phyloP scores from a whole-genome alignment of 2,329 filamentous ascomycete genomes.

The Colletotrichum camelliae region DNA sequence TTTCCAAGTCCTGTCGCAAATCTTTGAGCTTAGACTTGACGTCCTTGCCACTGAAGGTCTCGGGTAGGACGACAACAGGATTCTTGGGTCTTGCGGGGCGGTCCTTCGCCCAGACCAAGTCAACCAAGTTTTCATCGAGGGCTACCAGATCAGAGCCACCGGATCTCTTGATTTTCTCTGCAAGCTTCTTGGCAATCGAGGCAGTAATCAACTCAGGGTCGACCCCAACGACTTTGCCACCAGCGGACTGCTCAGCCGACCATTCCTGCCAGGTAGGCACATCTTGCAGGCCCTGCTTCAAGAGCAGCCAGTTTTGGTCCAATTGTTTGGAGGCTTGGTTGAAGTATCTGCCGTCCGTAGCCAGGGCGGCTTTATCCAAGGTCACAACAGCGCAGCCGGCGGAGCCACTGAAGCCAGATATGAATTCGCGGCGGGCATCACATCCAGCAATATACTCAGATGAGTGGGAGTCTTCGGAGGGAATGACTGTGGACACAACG shows the following conservation, averaged over 20 bases:
- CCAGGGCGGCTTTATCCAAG: slow-evolving; percentile 82
- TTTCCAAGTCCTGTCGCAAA: slow-evolving; percentile 87
- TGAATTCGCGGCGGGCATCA: slow-evolving; percentile 88
- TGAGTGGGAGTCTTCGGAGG: slow-evolving; percentile 95
- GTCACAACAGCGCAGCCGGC: slow-evolving; percentile 93
- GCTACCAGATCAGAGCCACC: slow-evolving; percentile 79
- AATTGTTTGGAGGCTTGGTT: slow-evolving; percentile 93
- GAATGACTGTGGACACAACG: slow-evolving; percentile 70
- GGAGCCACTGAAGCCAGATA: slow-evolving; percentile 93
- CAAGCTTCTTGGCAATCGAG: slow-evolving; percentile 68
- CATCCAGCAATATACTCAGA: slow-evolving; percentile 98
- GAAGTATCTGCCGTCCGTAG: slow-evolving; percentile 97
- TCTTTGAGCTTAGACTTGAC: slow-evolving; percentile 85
- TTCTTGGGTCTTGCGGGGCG: slow-evolving; percentile 79
- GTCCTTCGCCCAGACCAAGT: slow-evolving; percentile 81
- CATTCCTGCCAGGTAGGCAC: slow-evolving; percentile 98
- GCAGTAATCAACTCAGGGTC: slow-evolving; percentile 87
- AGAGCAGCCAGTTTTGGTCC: slow-evolving; percentile 86
- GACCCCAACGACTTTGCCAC: slow-evolving; percentile 87
- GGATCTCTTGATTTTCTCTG: slow-evolving; percentile 85
- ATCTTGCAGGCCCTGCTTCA: slow-evolving; percentile 93
- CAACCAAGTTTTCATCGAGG: slow-evolving; percentile 84
- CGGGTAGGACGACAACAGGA: slow-evolving; percentile 72
- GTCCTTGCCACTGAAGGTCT: slow-evolving; percentile 81
- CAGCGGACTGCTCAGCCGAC: slow-evolving; percentile 84